A percentile compares a stretch with the other conserved stretches of the same genome.
Conservation (phyloP, 768 basidiomycete genomes). For the Gymnopilus junonius region DNA sequence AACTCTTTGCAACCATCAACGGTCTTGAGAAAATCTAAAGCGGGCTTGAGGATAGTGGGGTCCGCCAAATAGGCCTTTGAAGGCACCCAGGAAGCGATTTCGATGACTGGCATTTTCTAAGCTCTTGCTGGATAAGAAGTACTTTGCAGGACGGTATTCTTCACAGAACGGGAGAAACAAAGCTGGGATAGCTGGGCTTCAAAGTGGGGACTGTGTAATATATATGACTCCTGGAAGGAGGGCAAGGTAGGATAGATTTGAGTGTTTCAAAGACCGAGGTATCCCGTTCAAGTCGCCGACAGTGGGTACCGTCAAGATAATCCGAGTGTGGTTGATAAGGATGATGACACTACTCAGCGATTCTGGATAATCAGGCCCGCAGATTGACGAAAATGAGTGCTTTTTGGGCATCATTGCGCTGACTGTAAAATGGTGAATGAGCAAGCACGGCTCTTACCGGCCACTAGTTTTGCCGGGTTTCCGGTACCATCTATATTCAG, state of each 20-base stretch:
- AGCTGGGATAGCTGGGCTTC: background rate
- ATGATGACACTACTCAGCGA: too few relatives aligned
- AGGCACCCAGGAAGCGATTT: background rate
- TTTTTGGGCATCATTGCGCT: too few relatives aligned
- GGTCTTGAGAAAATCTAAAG: slow-evolving; percentile 5
- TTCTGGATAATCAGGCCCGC: too few relatives aligned
- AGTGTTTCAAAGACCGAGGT: too few relatives aligned
- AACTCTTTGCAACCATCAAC: slow-evolving; percentile 10
- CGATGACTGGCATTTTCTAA: slow-evolving; percentile 9
- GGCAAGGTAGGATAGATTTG: background rate
- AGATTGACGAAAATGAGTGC: too few relatives aligned
- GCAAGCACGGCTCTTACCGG: too few relatives aligned
- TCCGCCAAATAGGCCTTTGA: slow-evolving; percentile 2
- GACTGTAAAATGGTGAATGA: too few relatives aligned
- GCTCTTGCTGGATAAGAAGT: background rate
- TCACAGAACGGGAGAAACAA: background rate
- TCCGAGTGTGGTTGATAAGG: too few relatives aligned
- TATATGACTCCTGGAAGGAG: background rate
- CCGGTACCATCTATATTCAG: too few relatives aligned
- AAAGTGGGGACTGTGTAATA: background rate
- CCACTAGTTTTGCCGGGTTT: too few relatives aligned
- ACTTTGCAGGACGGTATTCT: background rate
- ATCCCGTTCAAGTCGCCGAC: too few relatives aligned
- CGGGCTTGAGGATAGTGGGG: background rate
- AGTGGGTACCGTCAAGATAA: too few relatives aligned